Evolutionary conservation across 1,284 basidiomycete genomes (phyloP).

Genomic region (Sanghuangporus baumii): DNA sequence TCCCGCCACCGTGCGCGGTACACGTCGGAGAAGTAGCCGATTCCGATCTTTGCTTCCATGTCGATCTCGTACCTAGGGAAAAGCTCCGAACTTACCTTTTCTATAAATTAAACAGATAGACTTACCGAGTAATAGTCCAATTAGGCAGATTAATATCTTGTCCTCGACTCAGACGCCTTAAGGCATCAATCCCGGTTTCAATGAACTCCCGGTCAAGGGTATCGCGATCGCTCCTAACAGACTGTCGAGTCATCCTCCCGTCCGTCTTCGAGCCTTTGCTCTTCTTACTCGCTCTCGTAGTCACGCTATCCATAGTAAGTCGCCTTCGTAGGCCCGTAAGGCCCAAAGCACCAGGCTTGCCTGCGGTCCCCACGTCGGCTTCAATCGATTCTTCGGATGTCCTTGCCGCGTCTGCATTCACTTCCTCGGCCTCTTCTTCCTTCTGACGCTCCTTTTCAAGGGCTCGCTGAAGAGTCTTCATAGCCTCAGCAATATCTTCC

Average conservation of each 20-base stretch:
- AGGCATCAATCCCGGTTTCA: constrained; percentile 44
- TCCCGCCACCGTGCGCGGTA: constrained; percentile 60
- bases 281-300: constrained; percentile 8
- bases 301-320: constrained; percentile 12
- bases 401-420: not conserved
- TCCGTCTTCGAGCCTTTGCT: constrained; percentile 15
- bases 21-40: constrained; percentile 67
- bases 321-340: constrained; percentile 23
- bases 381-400: constrained; percentile 8
- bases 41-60: constrained; percentile 54
- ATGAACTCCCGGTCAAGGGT: constrained; percentile 42
- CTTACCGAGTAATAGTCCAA: constrained; percentile 66
- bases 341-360: constrained; percentile 20
- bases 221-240: constrained; percentile 20
- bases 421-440: constrained; percentile 22
- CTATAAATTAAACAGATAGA: not conserved
- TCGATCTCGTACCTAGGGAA: constrained; percentile 53
- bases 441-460: constrained; percentile 46
- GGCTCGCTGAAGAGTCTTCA: constrained; percentile 70
- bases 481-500: constrained; percentile 72
- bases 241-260: constrained; percentile 14
- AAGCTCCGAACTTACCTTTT: not conserved
- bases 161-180: constrained; percentile 31
- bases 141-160: constrained; percentile 42
- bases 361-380: not conserved